A percentile compares a stretch with the other conserved stretches of the same genome.
phyloP scores from a whole-genome alignment of 2,329 filamentous ascomycete genomes.

The Diaporthe vexans region DNA sequence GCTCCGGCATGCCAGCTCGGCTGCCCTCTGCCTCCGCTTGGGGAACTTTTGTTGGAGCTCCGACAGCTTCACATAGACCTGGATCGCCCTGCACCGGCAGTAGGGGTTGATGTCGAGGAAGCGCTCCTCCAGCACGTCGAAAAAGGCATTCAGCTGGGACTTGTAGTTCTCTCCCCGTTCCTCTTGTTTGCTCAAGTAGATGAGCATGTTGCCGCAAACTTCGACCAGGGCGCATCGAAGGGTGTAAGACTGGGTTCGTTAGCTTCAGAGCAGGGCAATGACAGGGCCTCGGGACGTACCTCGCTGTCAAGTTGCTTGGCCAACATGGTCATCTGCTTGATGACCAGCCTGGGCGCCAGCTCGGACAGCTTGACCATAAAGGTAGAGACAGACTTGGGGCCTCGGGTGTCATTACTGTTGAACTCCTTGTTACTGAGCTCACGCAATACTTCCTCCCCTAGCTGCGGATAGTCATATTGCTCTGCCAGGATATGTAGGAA shows the following conservation, averaged over 20 bases:
- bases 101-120: constrained; percentile 98
- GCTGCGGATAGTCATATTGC: constrained; percentile 96
- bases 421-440: constrained; percentile 99
- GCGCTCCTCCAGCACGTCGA: constrained; percentile 94
- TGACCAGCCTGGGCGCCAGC: constrained; percentile 89
- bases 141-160: constrained; percentile 95
- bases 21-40: constrained; percentile 88
- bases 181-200: constrained; percentile 90
- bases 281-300: constrained; percentile 57
- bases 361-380: constrained; percentile 96
- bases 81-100: constrained; percentile 90
- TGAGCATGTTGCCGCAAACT: constrained; percentile 95
- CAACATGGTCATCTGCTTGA: constrained; percentile 96
- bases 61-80: constrained; percentile 92
- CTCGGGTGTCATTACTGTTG: constrained; percentile 94
- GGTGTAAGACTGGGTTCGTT: constrained; percentile 80
- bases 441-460: constrained; percentile 92
- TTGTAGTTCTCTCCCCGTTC: constrained; percentile 94
- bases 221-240: constrained; percentile 94
- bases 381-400: constrained; percentile 94
- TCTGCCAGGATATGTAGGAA: constrained; percentile 96
- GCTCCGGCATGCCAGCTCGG: constrained; percentile 89
- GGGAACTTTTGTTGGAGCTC: constrained; percentile 97
- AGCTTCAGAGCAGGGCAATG: constrained; percentile 34
- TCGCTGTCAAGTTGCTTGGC: constrained; percentile 97